Base-by-base conservation (phyloP, 2,329 filamentous ascomycete genomes). In the Cercospora brassicicola region DNA sequence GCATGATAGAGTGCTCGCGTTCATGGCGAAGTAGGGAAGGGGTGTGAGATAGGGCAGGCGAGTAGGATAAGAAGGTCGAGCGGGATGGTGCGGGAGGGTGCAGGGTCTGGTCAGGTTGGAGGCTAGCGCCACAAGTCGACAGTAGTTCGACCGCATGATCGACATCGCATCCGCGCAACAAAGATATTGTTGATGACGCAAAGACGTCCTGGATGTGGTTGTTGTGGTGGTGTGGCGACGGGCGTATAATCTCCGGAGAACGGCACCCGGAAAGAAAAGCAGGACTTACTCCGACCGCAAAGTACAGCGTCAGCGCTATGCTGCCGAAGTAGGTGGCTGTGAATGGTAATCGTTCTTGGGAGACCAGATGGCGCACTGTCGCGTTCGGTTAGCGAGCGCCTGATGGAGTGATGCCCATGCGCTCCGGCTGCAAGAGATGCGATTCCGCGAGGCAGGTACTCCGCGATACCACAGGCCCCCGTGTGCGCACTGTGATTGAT, bases 291-390 rank as follows among this genome's bases (percentile, higher is more conserved):
- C 93, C 93, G 75, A 97, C 84, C 65, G 94, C 91, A 81, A 97
- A 97, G 81, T 94, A 96, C 28, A 98, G 85, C 10, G 95, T 98
- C 77, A 98, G 82, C 56, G 84, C 87, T 76, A 98, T 97, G 70
- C 93, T 95, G 62, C 94, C 93, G 83, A 98, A 97, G 84, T 98
- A 98, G 69, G 93, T 91, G 55, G 90, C 91, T 31, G 94, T 97
- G 79, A 98, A 98, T 3, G 95, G 95, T 70, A 98, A 83, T 74
- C 95, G 89, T 75, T 93, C 86, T 64, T 90, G 88, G 66, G 94
- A 98, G 66, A 93, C 82, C 72, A 98, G 87, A 82, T 99, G 95
- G 76, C 89, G 89, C 69, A 89, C 83, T 84, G 70, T 64, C 59
- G 62, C 51, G 56, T 59, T 55, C 66, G 61, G 67, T 73, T 67